phyloP scores from a whole-genome alignment of 192 early-diverging fungal species.

The Coemansia sp. region DNA sequence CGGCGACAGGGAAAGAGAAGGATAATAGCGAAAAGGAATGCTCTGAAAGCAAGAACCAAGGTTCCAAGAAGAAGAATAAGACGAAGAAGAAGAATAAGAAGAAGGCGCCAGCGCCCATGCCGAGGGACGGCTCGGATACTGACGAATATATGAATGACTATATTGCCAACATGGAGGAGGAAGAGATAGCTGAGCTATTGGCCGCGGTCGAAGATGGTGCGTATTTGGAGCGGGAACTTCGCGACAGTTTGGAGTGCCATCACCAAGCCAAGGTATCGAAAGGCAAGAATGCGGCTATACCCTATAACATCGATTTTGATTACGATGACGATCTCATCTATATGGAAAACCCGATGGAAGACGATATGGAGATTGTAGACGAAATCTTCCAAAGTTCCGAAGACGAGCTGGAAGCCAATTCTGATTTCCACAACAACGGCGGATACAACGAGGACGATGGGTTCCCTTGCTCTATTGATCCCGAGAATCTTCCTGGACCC shows the following conservation, averaged over 20 bases:
- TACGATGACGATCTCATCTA: constrained; percentile 7
- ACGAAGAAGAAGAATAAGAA: too few species aligned
- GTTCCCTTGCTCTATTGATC: constrained; percentile 29
- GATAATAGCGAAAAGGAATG: too few species aligned
- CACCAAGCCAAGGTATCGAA: background rate
- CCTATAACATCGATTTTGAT: background rate
- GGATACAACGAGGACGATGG: constrained; percentile 38
- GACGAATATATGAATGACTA: constrained; percentile 30
- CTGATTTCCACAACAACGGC: background rate
- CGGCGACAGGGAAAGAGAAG: constrained; percentile 3
- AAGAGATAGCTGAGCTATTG: constrained; percentile 16
- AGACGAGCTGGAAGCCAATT: background rate
- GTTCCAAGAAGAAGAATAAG: constrained; percentile 1
- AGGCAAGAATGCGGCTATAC: background rate
- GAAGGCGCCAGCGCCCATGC: constrained; percentile 7
- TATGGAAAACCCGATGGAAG: constrained; percentile 27
- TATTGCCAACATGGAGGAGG: constrained; percentile 33
- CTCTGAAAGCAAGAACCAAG: constrained; percentile 6
- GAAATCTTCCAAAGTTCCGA: constrained; percentile 13
- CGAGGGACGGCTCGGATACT: constrained; percentile 1
- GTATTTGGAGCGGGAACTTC: constrained; percentile 26
- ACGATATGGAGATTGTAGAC: constrained; percentile 20
- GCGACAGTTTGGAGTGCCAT: constrained; percentile 14
- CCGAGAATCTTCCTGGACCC: constrained; percentile 15
- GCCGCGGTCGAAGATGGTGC: background rate